Evolutionary conservation across 345 rosid species (phyloP).

Genomic region (Trapa incisa): DNA sequence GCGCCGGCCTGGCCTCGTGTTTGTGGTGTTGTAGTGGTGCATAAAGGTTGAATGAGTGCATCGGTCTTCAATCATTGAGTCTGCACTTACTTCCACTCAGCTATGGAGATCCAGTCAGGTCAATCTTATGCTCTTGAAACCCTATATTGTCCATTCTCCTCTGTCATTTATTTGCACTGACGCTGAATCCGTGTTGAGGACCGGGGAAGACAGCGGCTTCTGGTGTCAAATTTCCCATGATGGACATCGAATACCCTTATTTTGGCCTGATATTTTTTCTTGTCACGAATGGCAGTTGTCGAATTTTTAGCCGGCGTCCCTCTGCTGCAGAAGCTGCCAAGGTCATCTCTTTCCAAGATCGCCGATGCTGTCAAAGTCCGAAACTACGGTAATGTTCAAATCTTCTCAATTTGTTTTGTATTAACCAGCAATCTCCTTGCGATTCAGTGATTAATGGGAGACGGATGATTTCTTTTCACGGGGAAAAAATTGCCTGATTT

Average conservation of each 20-base stretch:
- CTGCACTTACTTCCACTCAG: not conserved
- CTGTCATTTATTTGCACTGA: no score
- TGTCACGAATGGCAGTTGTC: conserved; percentile 24
- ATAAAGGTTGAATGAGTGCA: not conserved
- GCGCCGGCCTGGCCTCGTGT: no score
- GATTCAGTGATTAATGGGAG: not conserved
- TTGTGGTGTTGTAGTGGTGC: no score
- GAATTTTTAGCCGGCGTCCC: conserved; percentile 69
- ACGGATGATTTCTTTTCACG: not conserved
- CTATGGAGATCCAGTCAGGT: conserved; percentile 9
- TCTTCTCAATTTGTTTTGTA: not conserved
- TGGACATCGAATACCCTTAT: not conserved
- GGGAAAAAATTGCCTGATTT: not conserved
- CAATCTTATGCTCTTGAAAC: not conserved
- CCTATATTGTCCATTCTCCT: no score
- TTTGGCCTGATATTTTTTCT: not conserved
- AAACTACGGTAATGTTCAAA: conserved; percentile 37
- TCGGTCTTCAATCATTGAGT: conserved; percentile 5
- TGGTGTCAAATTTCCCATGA: not conserved
- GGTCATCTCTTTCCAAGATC: conserved; percentile 48
- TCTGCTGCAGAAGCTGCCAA: conserved; percentile 62
- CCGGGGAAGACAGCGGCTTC: not conserved
- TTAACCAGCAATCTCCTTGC: not conserved
- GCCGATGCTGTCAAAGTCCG: conserved; percentile 36
- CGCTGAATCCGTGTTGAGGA: not conserved